A percentile compares a stretch with the other conserved stretches of the same genome.
phyloP scores from a whole-genome alignment of 148 eudicot species.

The Chenopodium berlandieri region DNA sequence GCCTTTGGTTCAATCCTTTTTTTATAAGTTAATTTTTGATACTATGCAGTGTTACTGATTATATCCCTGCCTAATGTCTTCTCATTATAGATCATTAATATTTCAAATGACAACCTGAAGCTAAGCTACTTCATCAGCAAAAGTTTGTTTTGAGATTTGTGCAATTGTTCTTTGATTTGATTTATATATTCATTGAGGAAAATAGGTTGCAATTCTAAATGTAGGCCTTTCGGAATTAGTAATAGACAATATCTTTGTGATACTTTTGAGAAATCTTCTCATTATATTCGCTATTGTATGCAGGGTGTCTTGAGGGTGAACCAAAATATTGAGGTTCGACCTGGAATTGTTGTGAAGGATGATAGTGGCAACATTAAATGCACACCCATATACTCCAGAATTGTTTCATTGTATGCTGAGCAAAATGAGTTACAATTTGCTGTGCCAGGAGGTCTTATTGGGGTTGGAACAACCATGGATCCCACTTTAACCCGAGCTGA shows the following conservation, averaged over 20 bases:
- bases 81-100: too few species aligned
- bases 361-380: constrained; percentile 83
- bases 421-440: constrained; percentile 91
- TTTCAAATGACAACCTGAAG: background rate
- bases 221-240: background rate
- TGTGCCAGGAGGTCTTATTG: constrained; percentile 96
- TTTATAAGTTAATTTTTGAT: background rate
- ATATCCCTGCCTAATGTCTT: background rate
- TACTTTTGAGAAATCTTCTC: background rate
- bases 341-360: constrained; percentile 90
- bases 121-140: background rate
- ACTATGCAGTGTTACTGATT: background rate
- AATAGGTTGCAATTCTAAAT: background rate
- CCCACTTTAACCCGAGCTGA: constrained; percentile 97
- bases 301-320: constrained; percentile 94
- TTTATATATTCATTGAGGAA: background rate
- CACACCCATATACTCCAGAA: constrained; percentile 93
- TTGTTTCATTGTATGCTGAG: constrained; percentile 89
- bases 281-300: constrained; percentile 7
- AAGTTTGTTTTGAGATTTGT: background rate
- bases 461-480: constrained; percentile 98
- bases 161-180: background rate
- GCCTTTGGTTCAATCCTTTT: background rate
- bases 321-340: constrained; percentile 89
- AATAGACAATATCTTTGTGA: background rate